Conservation (phyloP, 2,329 filamentous ascomycete species). For the Dactylellina sp. region DNA sequence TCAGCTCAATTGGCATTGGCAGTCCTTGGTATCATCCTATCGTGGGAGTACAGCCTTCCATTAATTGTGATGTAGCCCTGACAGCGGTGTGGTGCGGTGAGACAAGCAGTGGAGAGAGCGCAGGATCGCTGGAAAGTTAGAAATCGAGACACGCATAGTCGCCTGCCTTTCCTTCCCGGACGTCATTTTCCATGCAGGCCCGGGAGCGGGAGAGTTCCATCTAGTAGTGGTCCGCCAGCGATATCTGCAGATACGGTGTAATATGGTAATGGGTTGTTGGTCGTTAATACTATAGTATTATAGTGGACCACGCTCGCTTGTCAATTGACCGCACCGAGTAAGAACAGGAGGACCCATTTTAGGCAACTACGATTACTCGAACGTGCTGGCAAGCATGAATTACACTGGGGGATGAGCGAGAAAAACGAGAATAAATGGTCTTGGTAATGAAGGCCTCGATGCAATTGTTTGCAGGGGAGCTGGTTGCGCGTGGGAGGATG, state of each 20-base stretch:
- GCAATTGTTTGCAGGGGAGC: slow-evolving; percentile 1
- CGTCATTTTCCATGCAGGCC: slow-evolving; percentile 42
- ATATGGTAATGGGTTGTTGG: slow-evolving; percentile 10
- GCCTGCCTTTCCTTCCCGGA: slow-evolving; percentile 48
- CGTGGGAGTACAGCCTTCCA: slow-evolving; percentile 1
- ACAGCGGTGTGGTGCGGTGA: slow-evolving; percentile 15
- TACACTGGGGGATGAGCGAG: slow-evolving; percentile 30
- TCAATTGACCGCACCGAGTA: slow-evolving; percentile 47
- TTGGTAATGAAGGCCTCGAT: slow-evolving; percentile 12
- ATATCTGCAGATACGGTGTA: slow-evolving; percentile 11
- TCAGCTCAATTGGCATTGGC: slow-evolving; percentile 7
- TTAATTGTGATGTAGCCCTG: slow-evolving; percentile 28
- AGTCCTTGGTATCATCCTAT: slow-evolving; percentile 8
- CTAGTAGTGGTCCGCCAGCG: not conserved
- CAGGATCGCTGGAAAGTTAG: slow-evolving; percentile 24
- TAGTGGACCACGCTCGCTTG: slow-evolving; percentile 35
- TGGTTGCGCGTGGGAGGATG: slow-evolving; percentile 36
- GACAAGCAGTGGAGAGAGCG: slow-evolving; percentile 10
- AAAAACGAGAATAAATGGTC: slow-evolving; percentile 21
- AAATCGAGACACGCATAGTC: slow-evolving; percentile 28
- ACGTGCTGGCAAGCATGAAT: slow-evolving; percentile 34
- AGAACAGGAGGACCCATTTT: slow-evolving; percentile 37
- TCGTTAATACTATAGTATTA: too few species aligned
- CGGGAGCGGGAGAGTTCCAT: slow-evolving; percentile 29
- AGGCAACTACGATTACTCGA: slow-evolving; percentile 48